These are phyloP conservation scores for Suillus luteus DNA, from an alignment of 768 basidiomycete genomes.

Conservation along the genomic window DNA sequence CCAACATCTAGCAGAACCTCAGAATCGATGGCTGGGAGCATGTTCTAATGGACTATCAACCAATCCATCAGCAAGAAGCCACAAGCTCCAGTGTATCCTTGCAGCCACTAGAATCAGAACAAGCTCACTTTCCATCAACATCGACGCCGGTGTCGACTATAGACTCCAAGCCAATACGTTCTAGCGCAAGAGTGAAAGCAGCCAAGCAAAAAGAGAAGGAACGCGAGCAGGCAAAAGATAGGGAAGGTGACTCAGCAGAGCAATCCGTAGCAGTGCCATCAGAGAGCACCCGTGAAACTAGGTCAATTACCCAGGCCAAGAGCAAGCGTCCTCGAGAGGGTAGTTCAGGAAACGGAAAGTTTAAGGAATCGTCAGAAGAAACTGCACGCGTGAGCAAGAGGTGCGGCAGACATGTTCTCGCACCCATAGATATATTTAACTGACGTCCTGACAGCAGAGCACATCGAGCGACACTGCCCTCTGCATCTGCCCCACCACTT, in stretches of 20 bases:
- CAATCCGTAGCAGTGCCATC: conserved; percentile 39
- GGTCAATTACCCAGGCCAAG: conserved; percentile 39
- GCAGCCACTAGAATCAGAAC: conserved; percentile 45
- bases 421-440: conserved; percentile 25
- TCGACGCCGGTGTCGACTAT: conserved; percentile 38
- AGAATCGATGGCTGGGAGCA: conserved; percentile 84
- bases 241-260: conserved; percentile 52
- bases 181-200: conserved; percentile 75
- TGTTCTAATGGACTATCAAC: conserved; percentile 91
- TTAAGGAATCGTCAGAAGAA: conserved; percentile 59
- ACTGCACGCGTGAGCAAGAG: conserved; percentile 57
- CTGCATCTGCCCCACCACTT: conserved; percentile 43
- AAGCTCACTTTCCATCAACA: conserved; percentile 36
- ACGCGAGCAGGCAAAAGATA: conserved; percentile 54
- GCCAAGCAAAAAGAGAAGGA: conserved; percentile 68
- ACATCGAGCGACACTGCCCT: conserved; percentile 56
- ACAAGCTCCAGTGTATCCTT: conserved; percentile 60
- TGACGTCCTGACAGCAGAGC: conserved; percentile 46
- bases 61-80: conserved; percentile 69
- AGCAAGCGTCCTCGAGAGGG: conserved; percentile 55
- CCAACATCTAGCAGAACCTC: conserved; percentile 21
- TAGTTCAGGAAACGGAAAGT: conserved; percentile 59
- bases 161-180: conserved; percentile 64
- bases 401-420: conserved; percentile 42
- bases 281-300: conserved; percentile 47